These are phyloP conservation scores for Pistacia integerrima DNA, from an alignment of 345 rosid species.

Conservation along the genomic window DNA sequence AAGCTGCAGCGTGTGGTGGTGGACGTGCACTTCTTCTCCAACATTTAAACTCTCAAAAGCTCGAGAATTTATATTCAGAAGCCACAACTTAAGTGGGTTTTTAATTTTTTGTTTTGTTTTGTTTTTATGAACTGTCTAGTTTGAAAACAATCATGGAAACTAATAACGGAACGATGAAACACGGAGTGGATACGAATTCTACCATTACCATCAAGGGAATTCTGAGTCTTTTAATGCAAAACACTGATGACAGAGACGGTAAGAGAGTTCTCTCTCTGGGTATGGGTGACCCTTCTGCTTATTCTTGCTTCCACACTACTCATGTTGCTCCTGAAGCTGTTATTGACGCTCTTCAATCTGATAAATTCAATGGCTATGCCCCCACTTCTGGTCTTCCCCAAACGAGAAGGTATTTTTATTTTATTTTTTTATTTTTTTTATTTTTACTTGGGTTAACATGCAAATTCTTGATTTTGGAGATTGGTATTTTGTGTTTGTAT, in stretches of 20 bases:
- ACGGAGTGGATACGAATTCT: slow-evolving; percentile 39
- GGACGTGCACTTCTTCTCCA: background rate
- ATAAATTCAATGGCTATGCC: slow-evolving; percentile 86
- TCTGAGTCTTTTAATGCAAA: slow-evolving; percentile 62
- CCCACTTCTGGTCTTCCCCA: slow-evolving; percentile 94
- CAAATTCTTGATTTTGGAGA: background rate
- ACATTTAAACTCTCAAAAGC: background rate
- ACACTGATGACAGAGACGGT: slow-evolving; percentile 38
- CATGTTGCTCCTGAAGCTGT: slow-evolving; percentile 66
- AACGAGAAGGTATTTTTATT: slow-evolving; percentile 62
- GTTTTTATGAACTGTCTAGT: too few relatives aligned
- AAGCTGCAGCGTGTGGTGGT: background rate
- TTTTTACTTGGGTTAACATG: background rate
- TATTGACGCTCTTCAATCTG: slow-evolving; percentile 65
- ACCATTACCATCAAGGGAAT: slow-evolving; percentile 82
- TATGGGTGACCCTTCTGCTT: slow-evolving; percentile 90
- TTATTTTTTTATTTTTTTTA: too few relatives aligned
- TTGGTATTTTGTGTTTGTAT: background rate
- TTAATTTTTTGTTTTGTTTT: too few relatives aligned
- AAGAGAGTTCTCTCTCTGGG: slow-evolving; percentile 72
- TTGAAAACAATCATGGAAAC: background rate
- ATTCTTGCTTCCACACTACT: slow-evolving; percentile 76
- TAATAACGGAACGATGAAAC: slow-evolving; percentile 27
- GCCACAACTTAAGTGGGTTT: background rate
- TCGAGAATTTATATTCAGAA: background rate